Evolutionary conservation across 2,329 filamentous ascomycete species (phyloP).

Genomic region (Colletotrichum melonis): DNA sequence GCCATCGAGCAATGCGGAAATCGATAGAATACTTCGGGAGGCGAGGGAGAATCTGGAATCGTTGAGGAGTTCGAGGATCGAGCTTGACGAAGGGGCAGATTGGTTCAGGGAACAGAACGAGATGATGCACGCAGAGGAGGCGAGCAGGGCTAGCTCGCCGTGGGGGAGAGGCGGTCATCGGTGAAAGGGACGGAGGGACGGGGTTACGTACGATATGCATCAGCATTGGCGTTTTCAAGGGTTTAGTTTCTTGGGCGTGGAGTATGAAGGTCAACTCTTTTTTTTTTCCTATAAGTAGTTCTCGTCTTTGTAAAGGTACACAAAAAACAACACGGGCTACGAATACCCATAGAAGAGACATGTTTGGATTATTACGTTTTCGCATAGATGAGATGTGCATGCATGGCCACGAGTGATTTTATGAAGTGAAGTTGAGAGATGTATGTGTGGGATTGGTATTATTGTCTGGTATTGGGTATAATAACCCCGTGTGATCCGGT

Average conservation of each 20-base stretch:
- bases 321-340: constrained; percentile 11
- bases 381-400: background rate
- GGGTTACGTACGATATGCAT: constrained; percentile 16
- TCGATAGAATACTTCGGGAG: constrained; percentile 54
- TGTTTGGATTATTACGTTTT: constrained; percentile 15
- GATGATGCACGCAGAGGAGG: constrained; percentile 52
- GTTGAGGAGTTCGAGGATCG: constrained; percentile 53
- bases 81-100: constrained; percentile 58
- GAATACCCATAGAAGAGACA: constrained; percentile 31
- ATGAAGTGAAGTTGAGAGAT: background rate
- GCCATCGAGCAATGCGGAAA: constrained; percentile 46
- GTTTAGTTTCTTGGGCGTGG: constrained; percentile 28
- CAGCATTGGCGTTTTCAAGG: constrained; percentile 31
- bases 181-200: background rate
- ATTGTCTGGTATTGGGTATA: background rate
- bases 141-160: constrained; percentile 48
- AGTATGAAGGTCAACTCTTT: constrained; percentile 27
- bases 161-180: constrained; percentile 42
- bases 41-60: constrained; percentile 48
- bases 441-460: background rate
- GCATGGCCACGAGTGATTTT: background rate
- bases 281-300: constrained; percentile 29
- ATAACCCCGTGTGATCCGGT: background rate
- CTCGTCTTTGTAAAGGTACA: background rate
- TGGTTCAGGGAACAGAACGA: constrained; percentile 61